Conservation (phyloP, 1,284 basidiomycete genomes). For the Sporisorium graminicola region DNA sequence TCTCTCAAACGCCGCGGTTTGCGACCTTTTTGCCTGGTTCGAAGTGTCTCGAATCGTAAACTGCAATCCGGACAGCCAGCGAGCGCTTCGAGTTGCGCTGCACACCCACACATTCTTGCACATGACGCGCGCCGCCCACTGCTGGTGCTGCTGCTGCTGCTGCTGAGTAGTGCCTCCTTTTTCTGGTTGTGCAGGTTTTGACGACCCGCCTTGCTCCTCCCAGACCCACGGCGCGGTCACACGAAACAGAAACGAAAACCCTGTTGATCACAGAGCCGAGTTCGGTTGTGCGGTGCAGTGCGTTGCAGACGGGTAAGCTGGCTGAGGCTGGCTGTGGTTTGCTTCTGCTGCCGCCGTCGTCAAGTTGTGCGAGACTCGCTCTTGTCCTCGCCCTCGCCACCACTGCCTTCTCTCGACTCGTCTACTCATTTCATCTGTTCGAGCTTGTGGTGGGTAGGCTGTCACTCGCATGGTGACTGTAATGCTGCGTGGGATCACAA, state of each 20-base stretch:
- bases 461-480: background rate
- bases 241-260: background rate
- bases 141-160: no score
- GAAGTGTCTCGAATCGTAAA: slow-evolving; percentile 11
- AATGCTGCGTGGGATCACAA: no score
- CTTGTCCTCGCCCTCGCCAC: background rate
- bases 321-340: no score
- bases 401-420: no score
- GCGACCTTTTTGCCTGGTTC: background rate
- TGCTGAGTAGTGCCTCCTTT: no score
- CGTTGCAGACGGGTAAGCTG: no score
- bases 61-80: background rate
- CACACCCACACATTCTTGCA: background rate
- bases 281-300: background rate
- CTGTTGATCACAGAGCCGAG: slow-evolving; percentile 8
- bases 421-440: background rate
- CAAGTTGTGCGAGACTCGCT: no score
- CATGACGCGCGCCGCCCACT: background rate
- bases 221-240: background rate
- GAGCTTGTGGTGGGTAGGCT: background rate
- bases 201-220: no score
- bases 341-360: no score
- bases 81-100: background rate
- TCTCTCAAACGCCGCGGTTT: slow-evolving; percentile 1
- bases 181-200: background rate